These are phyloP conservation scores for Ormosia semicastrata DNA, from an alignment of 306 rosid species.

Conservation along the genomic window DNA sequence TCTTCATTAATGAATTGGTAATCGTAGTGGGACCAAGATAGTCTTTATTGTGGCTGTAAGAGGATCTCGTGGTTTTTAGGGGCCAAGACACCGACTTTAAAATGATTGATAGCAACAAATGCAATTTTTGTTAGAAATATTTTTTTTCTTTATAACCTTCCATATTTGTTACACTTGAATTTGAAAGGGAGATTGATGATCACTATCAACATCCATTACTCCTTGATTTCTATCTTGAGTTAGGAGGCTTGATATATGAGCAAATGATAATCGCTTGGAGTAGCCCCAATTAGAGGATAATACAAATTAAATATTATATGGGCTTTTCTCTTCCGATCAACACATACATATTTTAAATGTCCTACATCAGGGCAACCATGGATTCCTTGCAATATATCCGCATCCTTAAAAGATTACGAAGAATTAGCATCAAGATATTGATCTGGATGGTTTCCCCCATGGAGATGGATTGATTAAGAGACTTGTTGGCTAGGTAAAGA, in stretches of 20 bases:
- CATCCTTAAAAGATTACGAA: background rate
- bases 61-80: background rate
- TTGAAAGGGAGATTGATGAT: background rate
- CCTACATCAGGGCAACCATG: no score
- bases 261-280: background rate
- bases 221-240: background rate
- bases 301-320: background rate
- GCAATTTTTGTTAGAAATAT: background rate
- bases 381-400: background rate
- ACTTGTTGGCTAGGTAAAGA: no score
- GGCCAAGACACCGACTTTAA: background rate
- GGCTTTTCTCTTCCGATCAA: no score
- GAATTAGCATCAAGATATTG: no score
- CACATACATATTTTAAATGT: no score
- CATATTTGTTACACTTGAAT: background rate
- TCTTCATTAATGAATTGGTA: background rate
- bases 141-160: background rate
- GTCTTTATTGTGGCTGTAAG: background rate
- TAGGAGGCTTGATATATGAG: background rate
- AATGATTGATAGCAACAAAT: constrained; percentile 1
- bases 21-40: constrained; percentile 6
- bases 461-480: no score
- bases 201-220: background rate
- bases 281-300: background rate
- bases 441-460: no score